A percentile compares a stretch with the other conserved stretches of the same genome.
Evolutionary conservation across 345 rosid genomes (phyloP).

Genomic region (Syzygium aromaticum): DNA sequence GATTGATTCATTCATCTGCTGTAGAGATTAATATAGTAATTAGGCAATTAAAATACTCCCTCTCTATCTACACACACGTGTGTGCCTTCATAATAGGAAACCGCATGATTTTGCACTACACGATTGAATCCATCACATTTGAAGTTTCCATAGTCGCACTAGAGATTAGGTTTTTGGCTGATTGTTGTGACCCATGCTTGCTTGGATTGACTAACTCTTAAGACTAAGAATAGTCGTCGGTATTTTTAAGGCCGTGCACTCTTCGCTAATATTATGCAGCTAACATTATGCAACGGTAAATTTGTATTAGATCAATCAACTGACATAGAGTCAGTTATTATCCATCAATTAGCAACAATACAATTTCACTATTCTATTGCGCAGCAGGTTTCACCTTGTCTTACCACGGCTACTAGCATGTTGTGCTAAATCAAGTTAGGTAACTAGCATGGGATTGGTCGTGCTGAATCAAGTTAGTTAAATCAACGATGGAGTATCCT

Average conservation of each 20-base stretch:
- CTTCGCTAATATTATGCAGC: fast-evolving
- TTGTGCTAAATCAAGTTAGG: not conserved
- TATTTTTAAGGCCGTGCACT: not conserved
- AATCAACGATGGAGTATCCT: not conserved
- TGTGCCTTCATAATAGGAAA: not conserved
- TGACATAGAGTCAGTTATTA: not conserved
- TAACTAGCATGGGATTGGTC: not conserved
- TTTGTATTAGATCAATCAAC: not conserved
- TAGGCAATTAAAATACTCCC: not conserved
- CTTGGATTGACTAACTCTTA: not conserved
- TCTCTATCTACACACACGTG: not conserved
- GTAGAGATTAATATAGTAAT: not conserved
- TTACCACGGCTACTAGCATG: not conserved
- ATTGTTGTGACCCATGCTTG: not conserved
- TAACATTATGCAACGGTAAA: not conserved
- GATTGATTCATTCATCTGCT: not conserved
- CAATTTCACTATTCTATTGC: not conserved
- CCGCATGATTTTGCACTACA: not conserved
- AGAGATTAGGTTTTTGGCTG: not conserved
- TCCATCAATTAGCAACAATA: not conserved
- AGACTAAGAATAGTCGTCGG: not conserved
- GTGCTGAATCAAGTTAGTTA: no score
- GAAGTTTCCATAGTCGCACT: not conserved
- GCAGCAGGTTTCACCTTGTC: fast-evolving
- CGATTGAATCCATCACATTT: not conserved